Conservation (phyloP, 1,284 basidiomycete genomes). For the Inonotus obliquus region DNA sequence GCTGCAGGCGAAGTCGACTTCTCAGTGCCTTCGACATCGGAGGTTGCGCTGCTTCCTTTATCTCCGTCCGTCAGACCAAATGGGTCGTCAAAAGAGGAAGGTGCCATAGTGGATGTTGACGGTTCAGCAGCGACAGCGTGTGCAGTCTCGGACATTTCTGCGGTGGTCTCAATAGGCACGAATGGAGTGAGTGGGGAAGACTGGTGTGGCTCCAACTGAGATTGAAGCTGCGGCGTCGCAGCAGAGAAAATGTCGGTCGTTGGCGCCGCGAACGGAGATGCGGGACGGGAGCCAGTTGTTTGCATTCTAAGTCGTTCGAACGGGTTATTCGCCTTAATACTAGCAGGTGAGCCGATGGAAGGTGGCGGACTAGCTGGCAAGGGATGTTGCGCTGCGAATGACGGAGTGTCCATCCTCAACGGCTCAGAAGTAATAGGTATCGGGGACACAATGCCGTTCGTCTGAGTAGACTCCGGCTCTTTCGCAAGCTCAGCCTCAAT, state of each 20-base stretch:
- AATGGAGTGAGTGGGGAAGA: neutral
- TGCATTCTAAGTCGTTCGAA: slow-evolving; percentile 74
- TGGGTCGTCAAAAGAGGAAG: slow-evolving; percentile 38
- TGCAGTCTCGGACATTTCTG: neutral
- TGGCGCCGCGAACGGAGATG: slow-evolving; percentile 49
- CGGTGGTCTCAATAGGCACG: slow-evolving; percentile 14
- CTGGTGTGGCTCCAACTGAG: neutral
- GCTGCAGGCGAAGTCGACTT: slow-evolving; percentile 24
- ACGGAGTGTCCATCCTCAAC: slow-evolving; percentile 40
- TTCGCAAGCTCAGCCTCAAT: slow-evolving; percentile 49
- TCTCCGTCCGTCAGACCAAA: slow-evolving; percentile 45
- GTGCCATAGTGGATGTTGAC: slow-evolving; percentile 9
- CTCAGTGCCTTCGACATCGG: slow-evolving; percentile 7
- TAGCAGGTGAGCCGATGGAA: slow-evolving; percentile 35
- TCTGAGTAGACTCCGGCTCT: slow-evolving; percentile 17
- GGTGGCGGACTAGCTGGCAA: slow-evolving; percentile 53
- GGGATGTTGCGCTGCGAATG: slow-evolving; percentile 61
- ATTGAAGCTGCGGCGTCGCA: slow-evolving; percentile 24
- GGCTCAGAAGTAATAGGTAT: slow-evolving; percentile 24
- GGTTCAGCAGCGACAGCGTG: slow-evolving; percentile 14
- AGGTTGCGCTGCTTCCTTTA: slow-evolving; percentile 22
- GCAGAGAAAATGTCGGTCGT: slow-evolving; percentile 37
- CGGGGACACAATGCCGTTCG: slow-evolving; percentile 18
- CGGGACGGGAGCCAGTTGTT: slow-evolving; percentile 42
- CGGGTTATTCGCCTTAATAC: slow-evolving; percentile 83